Conservation (phyloP, 192 early-diverging fungal species). For the Coemansia sp. region DNA sequence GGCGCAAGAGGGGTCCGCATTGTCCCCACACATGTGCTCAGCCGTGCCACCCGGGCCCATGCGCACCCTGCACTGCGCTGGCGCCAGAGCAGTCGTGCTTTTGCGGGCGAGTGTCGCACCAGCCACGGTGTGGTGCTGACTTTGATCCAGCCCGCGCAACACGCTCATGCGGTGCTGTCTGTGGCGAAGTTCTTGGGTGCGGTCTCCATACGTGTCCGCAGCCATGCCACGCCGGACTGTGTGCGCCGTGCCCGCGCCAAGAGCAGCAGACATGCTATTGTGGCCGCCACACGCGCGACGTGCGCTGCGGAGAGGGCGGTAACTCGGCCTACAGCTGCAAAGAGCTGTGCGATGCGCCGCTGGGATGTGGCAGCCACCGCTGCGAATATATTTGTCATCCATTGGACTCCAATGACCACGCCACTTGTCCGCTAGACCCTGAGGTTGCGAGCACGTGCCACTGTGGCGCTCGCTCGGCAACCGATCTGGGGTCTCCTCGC, state of each 20-base stretch:
- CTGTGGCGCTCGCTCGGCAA: conserved; percentile 26
- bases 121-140: conserved; percentile 69
- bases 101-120: conserved; percentile 72
- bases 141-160: conserved; percentile 63
- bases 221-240: conserved; percentile 69
- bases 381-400: conserved; percentile 63
- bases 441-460: conserved; percentile 26
- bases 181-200: conserved; percentile 69
- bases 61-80: conserved; percentile 82
- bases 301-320: conserved; percentile 52
- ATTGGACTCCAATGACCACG: conserved; percentile 8
- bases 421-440: conserved; percentile 36
- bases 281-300: conserved; percentile 58
- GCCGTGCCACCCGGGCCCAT: conserved; percentile 94
- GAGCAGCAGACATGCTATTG: conserved; percentile 69
- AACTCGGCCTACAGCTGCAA: conserved; percentile 26
- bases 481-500: conserved; percentile 22
- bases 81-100: conserved; percentile 75
- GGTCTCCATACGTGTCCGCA: conserved; percentile 66
- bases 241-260: conserved; percentile 58
- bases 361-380: conserved; percentile 63
- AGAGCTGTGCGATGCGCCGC: conserved; percentile 20
- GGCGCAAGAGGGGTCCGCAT: conserved; percentile 44
- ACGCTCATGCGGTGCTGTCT: conserved; percentile 66
- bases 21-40: conserved; percentile 79